Base-by-base conservation (phyloP, 495 filamentous ascomycete genomes). In the Hypoxylon trugodes region DNA sequence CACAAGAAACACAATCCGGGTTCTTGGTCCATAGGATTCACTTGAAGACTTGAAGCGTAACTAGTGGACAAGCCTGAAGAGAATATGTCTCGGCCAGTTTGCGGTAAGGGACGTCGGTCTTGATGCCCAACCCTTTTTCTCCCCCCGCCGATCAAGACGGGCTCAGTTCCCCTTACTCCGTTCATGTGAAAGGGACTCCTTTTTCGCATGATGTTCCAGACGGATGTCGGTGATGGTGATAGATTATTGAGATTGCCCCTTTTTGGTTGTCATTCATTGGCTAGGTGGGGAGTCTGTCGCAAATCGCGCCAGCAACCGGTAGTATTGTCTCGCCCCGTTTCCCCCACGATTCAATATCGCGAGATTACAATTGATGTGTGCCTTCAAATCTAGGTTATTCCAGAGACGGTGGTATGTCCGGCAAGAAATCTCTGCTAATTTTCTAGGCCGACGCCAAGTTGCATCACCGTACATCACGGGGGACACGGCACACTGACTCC, bases 231-330 rank as follows among this genome's bases (percentile, higher is more conserved):
- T 26, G 13, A 30, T 40, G 30, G 33, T 45, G 24, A 38, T 16
- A 10, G 26, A 12, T 33, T 25, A 18, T 25, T 33, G 21, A 3
- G 26, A 22, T n/a, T 48, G 16, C 22, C 47, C 12, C 53, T 12
- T 40, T 54, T 16, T 45, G 12, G 25, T 3, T 30, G 24, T 48
- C 41, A 46, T 24, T 13, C 19, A 46, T 40, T 54, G 6, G 18
- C 18, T 48, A 18, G 4, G 24, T 43, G 36, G n/a, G 30, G 26
- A 4, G 15, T 3, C 5, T 21, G 26, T 49, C 28, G 46, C 53
- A 35, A 48, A 15, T 48, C 18, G 46, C 51, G 57, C 58, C 19
- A 45, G 9, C 19, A 42, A 40, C 57, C 21, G 10, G 28, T 41
- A 25, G 12, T 33, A 19, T 33, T 35, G 42, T 28, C 15, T 24